Percentiles rank a stretch among this genome's conserved stretches.
Conservation (phyloP, 2,329 filamentous ascomycete genomes). For the Xenoacremonium recifei region DNA sequence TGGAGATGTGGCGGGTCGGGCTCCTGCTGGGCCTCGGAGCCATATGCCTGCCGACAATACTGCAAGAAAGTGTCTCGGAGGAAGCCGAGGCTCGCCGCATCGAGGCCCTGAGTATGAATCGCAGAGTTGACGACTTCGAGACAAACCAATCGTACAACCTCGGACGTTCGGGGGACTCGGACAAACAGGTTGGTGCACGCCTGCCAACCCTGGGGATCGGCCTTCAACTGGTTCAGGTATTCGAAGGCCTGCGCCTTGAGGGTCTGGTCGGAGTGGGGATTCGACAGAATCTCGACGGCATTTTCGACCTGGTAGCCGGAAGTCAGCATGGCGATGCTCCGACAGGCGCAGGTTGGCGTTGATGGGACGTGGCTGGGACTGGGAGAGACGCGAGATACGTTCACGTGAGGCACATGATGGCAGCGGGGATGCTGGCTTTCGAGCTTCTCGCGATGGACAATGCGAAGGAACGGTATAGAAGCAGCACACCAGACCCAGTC, state of each 20-base stretch:
- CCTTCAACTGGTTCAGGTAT: slow-evolving; percentile 74
- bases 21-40: slow-evolving; percentile 53
- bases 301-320: slow-evolving; percentile 71
- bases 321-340: not conserved
- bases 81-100: slow-evolving; percentile 67
- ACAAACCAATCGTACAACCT: slow-evolving; percentile 84
- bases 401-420: too few species aligned
- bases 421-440: too few species aligned
- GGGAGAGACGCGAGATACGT: too few species aligned
- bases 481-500: too few species aligned
- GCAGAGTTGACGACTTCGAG: slow-evolving; percentile 93
- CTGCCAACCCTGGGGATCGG: slow-evolving; percentile 86
- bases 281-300: slow-evolving; percentile 91
- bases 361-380: too few species aligned
- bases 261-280: slow-evolving; percentile 70
- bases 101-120: slow-evolving; percentile 75
- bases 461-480: too few species aligned
- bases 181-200: slow-evolving; percentile 85
- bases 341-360: too few species aligned
- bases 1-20: slow-evolving; percentile 77
- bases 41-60: slow-evolving; percentile 78
- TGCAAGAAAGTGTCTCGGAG: slow-evolving; percentile 79
- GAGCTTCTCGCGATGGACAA: too few species aligned
- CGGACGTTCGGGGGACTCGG: slow-evolving; percentile 70
- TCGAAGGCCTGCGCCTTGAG: slow-evolving; percentile 82